Evolutionary conservation across 2,329 filamentous ascomycete species (phyloP).

Genomic region (Atkinsonella hypoxylon): DNA sequence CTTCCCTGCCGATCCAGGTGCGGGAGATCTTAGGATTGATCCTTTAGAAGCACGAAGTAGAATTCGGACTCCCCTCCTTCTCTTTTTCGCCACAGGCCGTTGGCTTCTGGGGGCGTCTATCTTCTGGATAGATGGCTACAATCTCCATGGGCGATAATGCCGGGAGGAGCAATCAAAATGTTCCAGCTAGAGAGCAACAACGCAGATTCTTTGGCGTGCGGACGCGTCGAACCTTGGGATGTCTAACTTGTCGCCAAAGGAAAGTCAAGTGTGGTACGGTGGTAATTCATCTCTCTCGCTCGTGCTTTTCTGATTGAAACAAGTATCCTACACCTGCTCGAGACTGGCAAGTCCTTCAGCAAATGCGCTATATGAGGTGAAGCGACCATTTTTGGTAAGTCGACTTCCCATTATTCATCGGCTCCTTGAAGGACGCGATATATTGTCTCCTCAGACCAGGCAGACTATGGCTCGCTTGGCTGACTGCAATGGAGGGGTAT

Average conservation of each 20-base stretch:
- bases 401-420: background rate
- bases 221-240: slow-evolving; percentile 2
- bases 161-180: slow-evolving; percentile 1
- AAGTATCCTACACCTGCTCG: background rate
- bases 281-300: background rate
- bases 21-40: background rate
- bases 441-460: too few species aligned
- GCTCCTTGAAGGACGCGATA: too few species aligned
- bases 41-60: background rate
- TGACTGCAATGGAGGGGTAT: slow-evolving; percentile 1
- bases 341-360: slow-evolving; percentile 1
- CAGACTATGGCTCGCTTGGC: too few species aligned
- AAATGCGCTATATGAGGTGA: slow-evolving; percentile 6
- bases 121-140: background rate
- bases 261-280: slow-evolving; percentile 6
- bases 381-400: slow-evolving; percentile 5
- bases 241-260: slow-evolving; percentile 5
- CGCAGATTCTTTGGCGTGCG: slow-evolving; percentile 5
- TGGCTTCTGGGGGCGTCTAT: background rate
- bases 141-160: background rate
- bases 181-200: slow-evolving; percentile 2
- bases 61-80: background rate
- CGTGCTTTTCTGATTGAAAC: background rate
- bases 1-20: background rate
- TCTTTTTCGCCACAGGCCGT: background rate